A percentile compares a stretch with the other conserved stretches of the same genome.
Conservation (phyloP, 768 basidiomycete genomes). For the Calocybe indica region DNA sequence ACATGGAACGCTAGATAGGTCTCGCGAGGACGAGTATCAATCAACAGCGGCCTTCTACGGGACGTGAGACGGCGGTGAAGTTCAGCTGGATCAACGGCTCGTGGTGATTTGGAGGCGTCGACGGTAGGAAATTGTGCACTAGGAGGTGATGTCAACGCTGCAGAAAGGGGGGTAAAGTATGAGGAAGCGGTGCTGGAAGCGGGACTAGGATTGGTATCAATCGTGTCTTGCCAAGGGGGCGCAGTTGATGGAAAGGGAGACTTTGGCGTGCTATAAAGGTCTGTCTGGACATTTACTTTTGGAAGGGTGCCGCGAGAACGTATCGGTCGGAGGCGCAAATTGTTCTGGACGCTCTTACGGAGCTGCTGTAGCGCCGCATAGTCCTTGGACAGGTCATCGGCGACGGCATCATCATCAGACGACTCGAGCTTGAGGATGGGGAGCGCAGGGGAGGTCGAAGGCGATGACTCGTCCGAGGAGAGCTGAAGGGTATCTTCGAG, state of each 20-base stretch:
- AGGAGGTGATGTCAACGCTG: conserved; percentile 16
- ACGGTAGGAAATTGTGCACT: conserved; percentile 21
- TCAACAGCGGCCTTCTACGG: conserved; percentile 55
- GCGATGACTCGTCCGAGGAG: conserved; percentile 30
- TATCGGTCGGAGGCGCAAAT: conserved; percentile 74
- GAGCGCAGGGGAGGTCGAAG: conserved; percentile 24
- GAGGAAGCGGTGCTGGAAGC: conserved; percentile 34
- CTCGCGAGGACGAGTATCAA: conserved; percentile 76
- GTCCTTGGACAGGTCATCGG: conserved; percentile 63
- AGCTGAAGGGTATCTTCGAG: conserved; percentile 34
- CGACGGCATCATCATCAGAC: conserved; percentile 29
- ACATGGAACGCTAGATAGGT: conserved; percentile 64
- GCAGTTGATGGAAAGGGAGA: conserved; percentile 17
- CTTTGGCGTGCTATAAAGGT: conserved; percentile 17
- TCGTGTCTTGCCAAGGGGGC: conserved; percentile 20
- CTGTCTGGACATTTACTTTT: conserved; percentile 31
- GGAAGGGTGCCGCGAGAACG: conserved; percentile 50
- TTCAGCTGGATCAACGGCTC: conserved; percentile 38
- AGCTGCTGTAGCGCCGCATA: conserved; percentile 64
- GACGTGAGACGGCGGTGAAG: conserved; percentile 45
- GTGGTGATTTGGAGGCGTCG: conserved; percentile 13
- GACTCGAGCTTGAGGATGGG: conserved; percentile 24
- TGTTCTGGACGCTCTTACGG: conserved; percentile 67
- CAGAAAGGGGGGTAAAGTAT: conserved; percentile 49
- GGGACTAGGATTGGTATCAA: conserved; percentile 38